Percentiles rank a stretch among this genome's conserved stretches.
These are phyloP conservation scores for Edaphochlamys debaryana DNA, from an alignment of 139 green algal genomes.

Conservation along the genomic window DNA sequence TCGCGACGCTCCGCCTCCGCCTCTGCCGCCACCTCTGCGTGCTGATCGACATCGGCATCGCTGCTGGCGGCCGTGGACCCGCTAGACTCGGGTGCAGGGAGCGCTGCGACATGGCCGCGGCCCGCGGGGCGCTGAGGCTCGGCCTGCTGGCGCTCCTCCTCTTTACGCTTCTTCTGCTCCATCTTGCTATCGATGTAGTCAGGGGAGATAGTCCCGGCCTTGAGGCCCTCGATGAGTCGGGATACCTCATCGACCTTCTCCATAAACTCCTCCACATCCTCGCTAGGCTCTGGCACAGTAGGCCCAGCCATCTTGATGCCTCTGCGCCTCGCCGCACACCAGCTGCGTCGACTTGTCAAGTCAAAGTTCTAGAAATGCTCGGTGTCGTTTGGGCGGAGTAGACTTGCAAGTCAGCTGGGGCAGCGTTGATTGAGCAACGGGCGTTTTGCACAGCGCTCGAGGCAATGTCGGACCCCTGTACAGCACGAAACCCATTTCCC, in stretches of 20 bases:
- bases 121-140: background rate
- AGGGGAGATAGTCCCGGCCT: conserved; percentile 61
- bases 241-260: conserved; percentile 76
- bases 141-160: background rate
- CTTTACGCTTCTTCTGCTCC: conserved; percentile 33
- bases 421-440: no score
- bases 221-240: conserved; percentile 74
- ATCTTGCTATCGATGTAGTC: conserved; percentile 74
- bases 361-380: no score
- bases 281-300: background rate
- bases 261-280: conserved; percentile 71
- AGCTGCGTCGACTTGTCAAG: no score
- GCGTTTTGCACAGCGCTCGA: no score
- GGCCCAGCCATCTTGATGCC: conserved; percentile 20
- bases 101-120: background rate
- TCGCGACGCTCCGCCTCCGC: conserved; percentile 47
- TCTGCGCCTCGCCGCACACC: no score
- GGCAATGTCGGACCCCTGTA: no score
- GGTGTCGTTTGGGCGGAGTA: no score
- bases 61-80: background rate
- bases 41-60: conserved; percentile 10
- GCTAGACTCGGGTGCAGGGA: background rate
- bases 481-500: no score
- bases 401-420: no score
- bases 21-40: background rate